Evolutionary conservation across 352 stramenopile species (phyloP), one percentile per base, ranked within the genome.

Genomic region (Phytopythium mirpurense): DNA sequence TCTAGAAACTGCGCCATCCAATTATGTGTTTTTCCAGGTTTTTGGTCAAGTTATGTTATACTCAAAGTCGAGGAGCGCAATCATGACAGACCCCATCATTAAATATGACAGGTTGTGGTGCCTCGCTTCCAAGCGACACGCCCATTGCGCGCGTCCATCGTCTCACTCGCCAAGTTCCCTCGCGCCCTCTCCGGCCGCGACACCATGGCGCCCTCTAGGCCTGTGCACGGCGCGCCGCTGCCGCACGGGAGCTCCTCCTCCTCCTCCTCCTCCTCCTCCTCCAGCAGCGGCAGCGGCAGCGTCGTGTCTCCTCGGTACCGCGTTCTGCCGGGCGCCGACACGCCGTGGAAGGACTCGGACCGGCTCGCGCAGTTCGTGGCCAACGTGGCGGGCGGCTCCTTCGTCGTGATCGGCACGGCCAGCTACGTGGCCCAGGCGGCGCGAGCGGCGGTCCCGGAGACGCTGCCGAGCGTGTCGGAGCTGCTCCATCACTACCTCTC

Each of bases 301-400:
- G 27, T 19, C 29, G 29, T 51, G 26, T 51, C 45, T 14, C 45
- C 45, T 10, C 45, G 45, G 21, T 43, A 54, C 19, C 21, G 15
- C 34, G 23, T 54, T 6, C 31, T 54, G 3, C 47, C 47, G 2
- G 47, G 47, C 32, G 31, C 47, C 34, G 64, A 66, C 29, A 62
- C 64, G 5, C 60, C 60, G 54, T 88, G 77, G 77, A 86, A 84
- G 55, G 70, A 86, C 61, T 72, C 70, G 53, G 68, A 82, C 10
- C 74, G 74, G 35, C 58, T 86, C 44, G 77, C 74, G 38, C 60
- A 78, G 59, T 88, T 88, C 51, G 57, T 88, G 29, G 77, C 74
- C 34, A 79, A 88, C 54, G 72, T 88, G 40, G 57, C 70, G 29
- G 74, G 77, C 54, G 77, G 74, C 10, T 51, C 70, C 5, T 54